These are phyloP conservation scores for Cryptococcus sp. DNA, from an alignment of 1,284 basidiomycete genomes.

Conservation along the genomic window DNA sequence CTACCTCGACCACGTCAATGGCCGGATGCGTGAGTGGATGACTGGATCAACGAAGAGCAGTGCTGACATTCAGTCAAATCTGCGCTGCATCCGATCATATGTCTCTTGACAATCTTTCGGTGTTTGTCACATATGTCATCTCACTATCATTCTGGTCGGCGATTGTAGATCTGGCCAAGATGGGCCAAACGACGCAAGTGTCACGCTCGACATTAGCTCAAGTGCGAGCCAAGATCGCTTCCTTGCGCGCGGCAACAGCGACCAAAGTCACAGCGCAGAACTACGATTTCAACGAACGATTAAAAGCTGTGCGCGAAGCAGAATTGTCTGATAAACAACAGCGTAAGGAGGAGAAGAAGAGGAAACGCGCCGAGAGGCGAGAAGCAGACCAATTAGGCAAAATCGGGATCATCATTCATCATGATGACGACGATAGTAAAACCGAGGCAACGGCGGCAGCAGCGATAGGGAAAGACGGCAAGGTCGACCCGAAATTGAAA, in stretches of 20 bases:
- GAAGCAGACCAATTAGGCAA: conserved; percentile 31
- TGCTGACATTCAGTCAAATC: background rate
- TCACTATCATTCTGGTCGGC: background rate
- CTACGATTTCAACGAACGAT: conserved; percentile 88
- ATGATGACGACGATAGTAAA: conserved; percentile 13
- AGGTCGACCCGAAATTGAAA: background rate
- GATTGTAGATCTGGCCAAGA: conserved; percentile 66
- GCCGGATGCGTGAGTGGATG: conserved; percentile 74
- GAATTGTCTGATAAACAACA: conserved; percentile 40
- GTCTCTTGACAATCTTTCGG: background rate
- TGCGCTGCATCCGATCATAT: too few species aligned
- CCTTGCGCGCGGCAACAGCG: conserved; percentile 80
- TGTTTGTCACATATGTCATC: conserved; percentile 1
- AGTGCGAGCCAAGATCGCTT: conserved; percentile 84
- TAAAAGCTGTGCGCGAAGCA: conserved; percentile 76
- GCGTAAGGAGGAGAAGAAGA: conserved; percentile 66
- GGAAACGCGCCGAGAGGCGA: conserved; percentile 43
- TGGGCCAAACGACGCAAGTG: conserved; percentile 94
- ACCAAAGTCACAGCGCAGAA: conserved; percentile 76
- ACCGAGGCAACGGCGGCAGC: background rate
- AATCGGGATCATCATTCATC: conserved; percentile 21
- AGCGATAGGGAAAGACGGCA: conserved; percentile 13
- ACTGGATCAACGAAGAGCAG: background rate
- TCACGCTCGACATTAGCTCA: conserved; percentile 87
- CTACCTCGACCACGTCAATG: conserved; percentile 96